Percentiles rank a stretch among this genome's conserved stretches.
phyloP scores from a whole-genome alignment of 306 rosid species.

The Corylus americana region DNA sequence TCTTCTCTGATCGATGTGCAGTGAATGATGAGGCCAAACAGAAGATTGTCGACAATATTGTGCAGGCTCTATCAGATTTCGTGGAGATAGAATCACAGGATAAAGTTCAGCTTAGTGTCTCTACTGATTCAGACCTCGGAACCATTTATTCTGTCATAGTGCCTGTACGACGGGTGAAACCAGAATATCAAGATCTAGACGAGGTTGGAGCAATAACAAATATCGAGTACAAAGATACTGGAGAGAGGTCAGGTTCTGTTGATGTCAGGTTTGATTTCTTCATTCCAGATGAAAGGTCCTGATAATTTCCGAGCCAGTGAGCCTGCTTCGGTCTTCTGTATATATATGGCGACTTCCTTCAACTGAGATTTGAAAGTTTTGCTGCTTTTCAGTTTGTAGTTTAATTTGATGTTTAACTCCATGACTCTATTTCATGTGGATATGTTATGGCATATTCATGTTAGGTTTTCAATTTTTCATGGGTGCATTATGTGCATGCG shows the following conservation, averaged over 20 bases:
- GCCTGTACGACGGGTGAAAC: slow-evolving; percentile 90
- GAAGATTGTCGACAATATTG: slow-evolving; percentile 78
- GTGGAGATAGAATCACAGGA: slow-evolving; percentile 95
- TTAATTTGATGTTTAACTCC: slow-evolving; percentile 14
- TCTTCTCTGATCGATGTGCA: slow-evolving; percentile 91
- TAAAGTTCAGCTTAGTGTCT: slow-evolving; percentile 88
- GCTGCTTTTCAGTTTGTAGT: slow-evolving; percentile 14
- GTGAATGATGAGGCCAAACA: slow-evolving; percentile 92
- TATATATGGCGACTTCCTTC: slow-evolving; percentile 25
- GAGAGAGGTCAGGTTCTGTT: slow-evolving; percentile 71
- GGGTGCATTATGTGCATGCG: not conserved
- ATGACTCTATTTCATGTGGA: not conserved
- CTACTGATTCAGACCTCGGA: slow-evolving; percentile 85
- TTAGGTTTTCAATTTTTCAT: not conserved
- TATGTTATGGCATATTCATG: not conserved
- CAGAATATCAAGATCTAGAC: slow-evolving; percentile 77
- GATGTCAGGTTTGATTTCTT: slow-evolving; percentile 56
- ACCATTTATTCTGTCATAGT: slow-evolving; percentile 92
- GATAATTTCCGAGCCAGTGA: slow-evolving; percentile 15
- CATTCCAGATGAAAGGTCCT: slow-evolving; percentile 44
- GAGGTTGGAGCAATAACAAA: slow-evolving; percentile 79
- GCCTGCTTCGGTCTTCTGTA: slow-evolving; percentile 29
- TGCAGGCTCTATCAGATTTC: slow-evolving; percentile 82
- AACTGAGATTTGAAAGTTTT: slow-evolving; percentile 4
- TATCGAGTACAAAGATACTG: slow-evolving; percentile 81